Evolutionary conservation across 108 stramenopile genomes (phyloP), one percentile per base, ranked within the genome.

Genomic region (Licmophora abbreviata): DNA sequence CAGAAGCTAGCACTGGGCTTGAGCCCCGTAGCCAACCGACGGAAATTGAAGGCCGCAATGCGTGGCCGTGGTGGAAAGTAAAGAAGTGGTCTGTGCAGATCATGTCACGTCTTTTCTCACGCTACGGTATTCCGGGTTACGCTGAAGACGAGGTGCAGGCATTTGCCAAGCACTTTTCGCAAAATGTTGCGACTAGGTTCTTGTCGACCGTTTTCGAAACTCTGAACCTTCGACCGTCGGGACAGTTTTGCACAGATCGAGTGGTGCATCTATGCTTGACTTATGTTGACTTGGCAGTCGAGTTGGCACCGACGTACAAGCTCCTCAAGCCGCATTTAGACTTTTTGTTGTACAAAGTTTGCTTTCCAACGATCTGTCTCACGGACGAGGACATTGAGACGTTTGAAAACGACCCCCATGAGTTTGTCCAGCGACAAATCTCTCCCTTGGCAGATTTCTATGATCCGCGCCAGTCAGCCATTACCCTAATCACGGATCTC

Each of bases 21-120:
- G 71, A 71, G 56, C 77, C 86, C 5, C 56, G 36, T 14, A 49
- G 51, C 20, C 94, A 95, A 64, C 95, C 97, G 1, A 68, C 59
- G 18, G 42, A 69, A n/a, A 62, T 79, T 25, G 94, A 91, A 48
- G 95, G 94, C 43, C 65, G 95, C 25, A 88, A 92, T 56, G 69
- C 73, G 12, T 96, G 91, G 93, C 93, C 94, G 0, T 94, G 93
- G 92, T 98, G 97, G 97, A 98, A 98, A 64, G 85, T 89, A 2
- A 98, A 98, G 68, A 98, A 98, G 74, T 97, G 95, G 95, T 69
- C 92, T 5, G 85, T 81, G 5, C 95, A 92, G 60, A 93, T 97
- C 44, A 90, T 93, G 83, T 79, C 82, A 29, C 74, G 95, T 1
- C 67, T 95, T 33, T 93, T 96, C 58, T 84, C 87, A 10, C 81